phyloP scores from a whole-genome alignment of 1,284 basidiomycete genomes.

The Rhodotorula sp. region DNA sequence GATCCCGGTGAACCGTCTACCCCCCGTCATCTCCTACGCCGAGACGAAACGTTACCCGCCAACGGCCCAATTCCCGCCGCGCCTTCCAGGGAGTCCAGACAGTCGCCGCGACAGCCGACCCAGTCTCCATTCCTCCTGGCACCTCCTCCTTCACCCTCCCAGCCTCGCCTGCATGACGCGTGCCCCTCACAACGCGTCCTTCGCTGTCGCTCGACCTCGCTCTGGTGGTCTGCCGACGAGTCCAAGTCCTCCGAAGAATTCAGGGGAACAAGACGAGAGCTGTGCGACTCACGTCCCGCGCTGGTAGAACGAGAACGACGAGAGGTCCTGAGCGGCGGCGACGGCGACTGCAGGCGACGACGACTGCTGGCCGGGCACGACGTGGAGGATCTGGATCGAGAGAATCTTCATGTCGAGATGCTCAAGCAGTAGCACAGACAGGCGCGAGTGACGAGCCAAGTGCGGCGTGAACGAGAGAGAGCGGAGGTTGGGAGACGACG shows the following conservation, averaged over 20 bases:
- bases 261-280: no score
- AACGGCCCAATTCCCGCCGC: no score
- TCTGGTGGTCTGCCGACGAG: fast-evolving
- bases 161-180: neutral
- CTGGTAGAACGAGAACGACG: slow-evolving; percentile 93
- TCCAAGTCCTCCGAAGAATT: fast-evolving
- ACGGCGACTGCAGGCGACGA: slow-evolving; percentile 62
- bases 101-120: no score
- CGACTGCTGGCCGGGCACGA: slow-evolving; percentile 40
- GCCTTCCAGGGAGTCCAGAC: no score
- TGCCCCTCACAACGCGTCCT: neutral
- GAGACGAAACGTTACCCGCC: no score
- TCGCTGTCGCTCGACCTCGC: no score
- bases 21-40: no score
- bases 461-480: no score
- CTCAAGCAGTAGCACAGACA: neutral
- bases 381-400: slow-evolving; percentile 54
- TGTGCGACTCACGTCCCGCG: slow-evolving; percentile 57
- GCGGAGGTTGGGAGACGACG: no score
- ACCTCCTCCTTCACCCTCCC: fast-evolving
- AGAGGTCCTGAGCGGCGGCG: slow-evolving; percentile 74
- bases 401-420: slow-evolving; percentile 52
- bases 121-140: no score
- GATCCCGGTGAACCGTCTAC: no score
- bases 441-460: no score